Evolutionary conservation across 768 basidiomycete species (phyloP), one percentile per base, ranked within the genome.

Genomic region (Psilocybe tampanensis): DNA sequence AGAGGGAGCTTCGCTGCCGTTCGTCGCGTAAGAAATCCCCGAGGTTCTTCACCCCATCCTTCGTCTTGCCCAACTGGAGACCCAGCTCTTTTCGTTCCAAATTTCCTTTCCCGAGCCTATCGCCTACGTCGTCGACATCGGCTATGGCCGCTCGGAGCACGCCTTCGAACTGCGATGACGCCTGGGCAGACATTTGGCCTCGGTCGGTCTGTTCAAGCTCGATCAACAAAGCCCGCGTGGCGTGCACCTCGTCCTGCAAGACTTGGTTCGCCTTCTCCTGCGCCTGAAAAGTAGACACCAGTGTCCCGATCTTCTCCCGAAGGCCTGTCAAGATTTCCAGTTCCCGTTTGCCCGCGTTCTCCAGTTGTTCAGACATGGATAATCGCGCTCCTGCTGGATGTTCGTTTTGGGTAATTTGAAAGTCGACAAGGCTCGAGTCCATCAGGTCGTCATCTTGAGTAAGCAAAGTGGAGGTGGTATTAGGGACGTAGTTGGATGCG

Each of bases 81-180:
- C 36, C 26, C 39, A 17, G 21, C n/a, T 8, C 19, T 29, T 24
- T 29, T 19, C 44, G 18, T 47, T 54, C 33, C n/a, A 13, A 11
- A 55, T n/a, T 23, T 41, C 19, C 13, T 50, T 49, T 8, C 26
- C 53, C 26, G 11, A 74, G 52, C 42, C 62, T 49, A 12, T 22
- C 39, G 19, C 33, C 36, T 24, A 64, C 43, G 11, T 51, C 57
- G 11, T 64, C 62, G 24, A 57, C 32, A 49, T 60, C 60, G 44
- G 41, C 43, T 42, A 55, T 59, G 17, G 59, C 32, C 55, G 41
- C 26, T 18, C 44, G 26, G 33, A 64, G 45, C 13, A 52, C 44
- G 23, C n/a, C 36, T 39, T 56, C 36, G 42, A 60, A 47, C 5
- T 54, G 53, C 23, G 51, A 43, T n/a, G 54, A 22, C 48, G 29